These are phyloP conservation scores for Fusarium torreyae DNA, from an alignment of 2,329 filamentous ascomycete species.

Conservation along the genomic window DNA sequence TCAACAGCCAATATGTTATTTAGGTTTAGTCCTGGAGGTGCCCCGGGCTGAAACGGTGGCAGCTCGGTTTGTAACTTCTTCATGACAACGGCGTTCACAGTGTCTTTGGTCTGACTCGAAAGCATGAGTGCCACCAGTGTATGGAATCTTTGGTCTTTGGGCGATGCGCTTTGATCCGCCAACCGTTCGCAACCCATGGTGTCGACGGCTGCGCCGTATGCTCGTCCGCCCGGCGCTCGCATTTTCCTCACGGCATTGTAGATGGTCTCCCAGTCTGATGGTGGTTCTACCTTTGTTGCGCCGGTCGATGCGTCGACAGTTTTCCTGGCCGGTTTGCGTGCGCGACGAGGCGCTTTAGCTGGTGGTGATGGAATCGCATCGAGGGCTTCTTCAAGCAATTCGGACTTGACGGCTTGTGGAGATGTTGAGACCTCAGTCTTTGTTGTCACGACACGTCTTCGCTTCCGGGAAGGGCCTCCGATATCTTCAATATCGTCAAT, in stretches of 20 bases:
- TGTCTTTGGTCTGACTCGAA: constrained; percentile 93
- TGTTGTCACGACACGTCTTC: constrained; percentile 45
- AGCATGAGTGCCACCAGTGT: constrained; percentile 92
- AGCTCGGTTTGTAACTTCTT: constrained; percentile 82
- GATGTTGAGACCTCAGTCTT: constrained; percentile 33
- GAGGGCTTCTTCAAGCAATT: constrained; percentile 53
- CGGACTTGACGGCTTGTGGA: constrained; percentile 57
- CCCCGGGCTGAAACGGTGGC: constrained; percentile 63
- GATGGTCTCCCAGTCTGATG: constrained; percentile 86
- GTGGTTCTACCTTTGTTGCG: constrained; percentile 66
- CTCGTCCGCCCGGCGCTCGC: constrained; percentile 69
- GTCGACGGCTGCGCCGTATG: constrained; percentile 88
- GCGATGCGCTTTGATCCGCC: constrained; percentile 66
- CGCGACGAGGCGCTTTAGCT: constrained; percentile 50
- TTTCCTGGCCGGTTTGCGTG: constrained; percentile 65
- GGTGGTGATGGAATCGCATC: constrained; percentile 46
- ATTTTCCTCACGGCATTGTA: constrained; percentile 85
- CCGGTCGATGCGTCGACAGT: constrained; percentile 59
- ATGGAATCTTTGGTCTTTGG: constrained; percentile 80
- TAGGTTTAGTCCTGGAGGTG: constrained; percentile 74
- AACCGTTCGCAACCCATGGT: constrained; percentile 95
- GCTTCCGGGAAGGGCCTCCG: constrained; percentile 54
- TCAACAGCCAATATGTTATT: constrained; percentile 83
- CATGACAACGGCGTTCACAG: constrained; percentile 89
- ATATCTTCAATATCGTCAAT: constrained; percentile 71